Evolutionary conservation across 345 rosid genomes (phyloP), one percentile per base, ranked within the genome.

Genomic region (Clarkia xantiana): DNA sequence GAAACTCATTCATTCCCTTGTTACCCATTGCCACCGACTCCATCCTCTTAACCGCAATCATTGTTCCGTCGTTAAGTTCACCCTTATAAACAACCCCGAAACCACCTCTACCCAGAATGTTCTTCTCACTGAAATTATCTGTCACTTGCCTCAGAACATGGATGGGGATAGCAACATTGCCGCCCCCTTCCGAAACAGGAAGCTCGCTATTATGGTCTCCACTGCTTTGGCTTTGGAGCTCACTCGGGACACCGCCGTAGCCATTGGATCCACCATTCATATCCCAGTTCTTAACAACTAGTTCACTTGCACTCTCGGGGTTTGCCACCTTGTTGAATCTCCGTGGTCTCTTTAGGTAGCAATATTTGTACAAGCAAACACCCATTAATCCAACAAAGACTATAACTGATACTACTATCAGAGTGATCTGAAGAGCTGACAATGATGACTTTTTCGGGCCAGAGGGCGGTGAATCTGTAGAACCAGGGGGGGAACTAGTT

Each of bases 11-110:
- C 82, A 78, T 46, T 49, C 95, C 95, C 60, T 88, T 78, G 13
- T 62, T 75, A 23, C 89, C 81, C 61, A 68, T 67, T 6, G 76
- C 61, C 18, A 61, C 61, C 23, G 81, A 76, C 40, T 76, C 81
- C 93, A 88, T 88, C 67, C 94, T 76, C 70, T 89, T 89, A 15
- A 89, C 85, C 3, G 95, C 94, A 55, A 87, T 76, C 67, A 70
- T 74, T 5, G 84, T 84, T 29, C 95, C 97, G 61, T 88, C 97
- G 42, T 82, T 94, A 44, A 88, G 54, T 38, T 88, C 86, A 0
- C 95, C 97, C 16, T 67, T 75, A 42, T 89, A 85, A 20, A 89
- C 97, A 45, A 82, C 81, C 18, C 97, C 95, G 15, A 85, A 89
- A 23, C 97, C 97, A 10, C 95, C 95, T 63, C 68, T 80, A 2